Evolutionary conservation across 805 yeast species (phyloP).

Genomic region (Spathaspora arborariae): DNA sequence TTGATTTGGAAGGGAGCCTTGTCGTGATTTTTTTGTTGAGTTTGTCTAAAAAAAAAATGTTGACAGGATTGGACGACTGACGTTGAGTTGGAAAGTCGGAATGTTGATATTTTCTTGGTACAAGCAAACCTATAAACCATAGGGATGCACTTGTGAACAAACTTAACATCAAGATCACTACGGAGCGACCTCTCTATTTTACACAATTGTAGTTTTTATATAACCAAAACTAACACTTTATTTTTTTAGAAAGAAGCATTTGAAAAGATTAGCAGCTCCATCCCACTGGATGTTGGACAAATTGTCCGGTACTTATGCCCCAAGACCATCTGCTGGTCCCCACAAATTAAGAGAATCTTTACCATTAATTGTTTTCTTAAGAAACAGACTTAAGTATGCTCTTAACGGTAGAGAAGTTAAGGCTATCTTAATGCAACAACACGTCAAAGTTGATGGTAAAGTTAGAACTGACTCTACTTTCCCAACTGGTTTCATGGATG

Average conservation of each 20-base stretch:
- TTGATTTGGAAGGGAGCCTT: conserved; percentile 46
- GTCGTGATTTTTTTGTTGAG: conserved; percentile 30
- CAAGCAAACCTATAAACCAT: neutral
- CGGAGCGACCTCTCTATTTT: conserved; percentile 2
- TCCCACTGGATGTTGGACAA: conserved; percentile 99
- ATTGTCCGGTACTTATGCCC: conserved; percentile 98
- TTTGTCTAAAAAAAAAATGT: neutral
- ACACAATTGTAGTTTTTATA: neutral
- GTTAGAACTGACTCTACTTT: conserved; percentile 97
- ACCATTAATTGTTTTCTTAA: conserved; percentile 93
- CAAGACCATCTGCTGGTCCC: conserved; percentile 99
- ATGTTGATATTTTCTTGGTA: neutral
- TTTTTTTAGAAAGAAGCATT: conserved; percentile 85
- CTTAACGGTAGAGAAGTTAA: conserved; percentile 98
- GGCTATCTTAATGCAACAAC: conserved; percentile 97
- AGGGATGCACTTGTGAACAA: neutral
- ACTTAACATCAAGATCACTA: conserved; percentile 1
- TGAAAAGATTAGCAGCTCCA: conserved; percentile 99
- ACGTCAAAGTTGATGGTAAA: conserved; percentile 97
- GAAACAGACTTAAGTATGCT: conserved; percentile 99
- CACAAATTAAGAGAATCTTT: conserved; percentile 98
- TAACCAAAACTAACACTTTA: conserved; percentile 24
- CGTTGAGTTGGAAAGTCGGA: neutral
- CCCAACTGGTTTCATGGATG: conserved; percentile 99
- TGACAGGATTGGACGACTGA: neutral